Conservation (phyloP, 371 early-diverging fungal genomes). For the Entomophthora muscae region DNA sequence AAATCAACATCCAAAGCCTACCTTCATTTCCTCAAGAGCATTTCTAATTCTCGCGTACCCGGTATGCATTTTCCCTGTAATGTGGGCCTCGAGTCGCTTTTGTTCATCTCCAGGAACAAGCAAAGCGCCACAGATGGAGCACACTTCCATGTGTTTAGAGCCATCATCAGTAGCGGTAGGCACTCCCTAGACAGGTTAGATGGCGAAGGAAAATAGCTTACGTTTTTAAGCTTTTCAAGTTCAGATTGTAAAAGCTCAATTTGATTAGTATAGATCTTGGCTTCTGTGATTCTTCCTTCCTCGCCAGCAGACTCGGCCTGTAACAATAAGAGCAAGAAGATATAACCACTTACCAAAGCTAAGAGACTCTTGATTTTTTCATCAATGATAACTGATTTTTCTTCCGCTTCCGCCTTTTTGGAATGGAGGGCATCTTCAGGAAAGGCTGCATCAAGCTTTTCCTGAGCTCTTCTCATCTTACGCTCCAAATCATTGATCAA, state of each 20-base stretch:
- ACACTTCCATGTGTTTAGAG: slow-evolving; percentile 62
- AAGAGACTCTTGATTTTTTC: slow-evolving; percentile 58
- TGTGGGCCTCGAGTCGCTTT: slow-evolving; percentile 68
- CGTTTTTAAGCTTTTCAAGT: slow-evolving; percentile 34
- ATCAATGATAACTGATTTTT: slow-evolving; percentile 63
- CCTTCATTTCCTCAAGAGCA: slow-evolving; percentile 55
- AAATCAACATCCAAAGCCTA: slow-evolving; percentile 10
- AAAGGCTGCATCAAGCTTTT: slow-evolving; percentile 33
- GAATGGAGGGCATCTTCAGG: not conserved
- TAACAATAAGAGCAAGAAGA: not conserved
- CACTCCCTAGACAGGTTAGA: not conserved
- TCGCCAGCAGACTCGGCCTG: slow-evolving; percentile 55
- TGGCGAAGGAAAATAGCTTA: slow-evolving; percentile 11
- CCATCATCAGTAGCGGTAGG: slow-evolving; percentile 20
- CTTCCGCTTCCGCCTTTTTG: slow-evolving; percentile 57
- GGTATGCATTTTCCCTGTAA: slow-evolving; percentile 70
- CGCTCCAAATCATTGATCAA: slow-evolving; percentile 55
- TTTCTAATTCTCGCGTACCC: slow-evolving; percentile 69
- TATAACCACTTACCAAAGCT: slow-evolving; percentile 23
- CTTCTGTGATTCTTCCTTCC: slow-evolving; percentile 64
- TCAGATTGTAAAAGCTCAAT: slow-evolving; percentile 48
- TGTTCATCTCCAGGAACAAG: slow-evolving; percentile 68
- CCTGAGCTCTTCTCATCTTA: slow-evolving; percentile 53
- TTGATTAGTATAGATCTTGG: slow-evolving; percentile 34
- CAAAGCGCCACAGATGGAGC: slow-evolving; percentile 78